Percentiles rank a stretch among this genome's conserved stretches.
phyloP scores from a whole-genome alignment of 352 stramenopile genomes.

The Phytophthora pluvialis region DNA sequence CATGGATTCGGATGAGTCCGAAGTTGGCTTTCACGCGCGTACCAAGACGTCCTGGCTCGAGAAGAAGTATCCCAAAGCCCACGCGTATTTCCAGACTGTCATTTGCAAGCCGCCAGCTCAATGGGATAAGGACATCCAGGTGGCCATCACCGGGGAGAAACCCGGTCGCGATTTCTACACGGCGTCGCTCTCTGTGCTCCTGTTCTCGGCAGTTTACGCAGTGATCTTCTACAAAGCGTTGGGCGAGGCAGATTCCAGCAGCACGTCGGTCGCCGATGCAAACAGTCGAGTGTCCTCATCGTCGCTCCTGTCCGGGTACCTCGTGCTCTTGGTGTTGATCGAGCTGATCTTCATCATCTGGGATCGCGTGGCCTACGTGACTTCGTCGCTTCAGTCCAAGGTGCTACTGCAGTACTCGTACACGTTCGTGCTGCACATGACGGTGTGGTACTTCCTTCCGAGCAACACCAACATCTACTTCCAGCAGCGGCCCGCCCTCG shows the following conservation, averaged over 20 bases:
- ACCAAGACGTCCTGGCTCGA: conserved; percentile 69
- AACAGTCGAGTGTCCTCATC: conserved; percentile 65
- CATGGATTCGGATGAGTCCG: conserved; percentile 58
- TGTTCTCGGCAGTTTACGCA: conserved; percentile 73
- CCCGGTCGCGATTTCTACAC: conserved; percentile 82
- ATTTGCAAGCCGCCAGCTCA: conserved; percentile 67
- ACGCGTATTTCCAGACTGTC: conserved; percentile 71
- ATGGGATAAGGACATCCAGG: conserved; percentile 90
- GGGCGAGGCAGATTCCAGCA: conserved; percentile 58
- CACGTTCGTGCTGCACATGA: conserved; percentile 70
- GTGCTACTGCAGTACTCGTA: conserved; percentile 83
- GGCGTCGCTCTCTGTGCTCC: conserved; percentile 61
- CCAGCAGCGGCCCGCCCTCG: conserved; percentile 66
- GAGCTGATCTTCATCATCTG: conserved; percentile 86
- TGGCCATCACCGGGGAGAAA: conserved; percentile 79
- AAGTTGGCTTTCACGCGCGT: conserved; percentile 43
- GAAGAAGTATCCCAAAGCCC: conserved; percentile 47
- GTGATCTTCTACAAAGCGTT: conserved; percentile 82
- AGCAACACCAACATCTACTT: conserved; percentile 83
- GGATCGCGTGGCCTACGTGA: conserved; percentile 86
- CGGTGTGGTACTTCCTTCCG: conserved; percentile 80
- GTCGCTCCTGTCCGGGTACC: conserved; percentile 86
- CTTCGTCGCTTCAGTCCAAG: conserved; percentile 74
- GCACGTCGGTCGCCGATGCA: conserved; percentile 42
- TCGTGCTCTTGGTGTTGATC: conserved; percentile 84